A percentile compares a stretch with the other conserved stretches of the same genome.
phyloP scores from a whole-genome alignment of 2,329 filamentous ascomycete genomes.

The Fusarium nurragi region DNA sequence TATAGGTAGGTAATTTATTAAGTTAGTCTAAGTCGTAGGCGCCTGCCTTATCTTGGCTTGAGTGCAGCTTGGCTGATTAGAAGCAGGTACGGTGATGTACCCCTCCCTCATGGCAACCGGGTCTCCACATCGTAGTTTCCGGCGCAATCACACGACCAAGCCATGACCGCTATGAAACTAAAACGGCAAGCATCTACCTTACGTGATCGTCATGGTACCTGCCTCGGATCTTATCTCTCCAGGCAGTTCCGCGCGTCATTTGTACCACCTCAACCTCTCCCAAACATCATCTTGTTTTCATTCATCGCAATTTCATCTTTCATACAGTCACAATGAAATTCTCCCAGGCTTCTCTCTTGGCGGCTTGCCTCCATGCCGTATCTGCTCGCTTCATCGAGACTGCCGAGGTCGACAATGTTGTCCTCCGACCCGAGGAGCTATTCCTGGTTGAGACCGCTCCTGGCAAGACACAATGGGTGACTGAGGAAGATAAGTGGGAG shows the following conservation, averaged over 20 bases:
- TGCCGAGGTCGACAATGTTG: slow-evolving; percentile 60
- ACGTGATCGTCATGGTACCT: slow-evolving; percentile 40
- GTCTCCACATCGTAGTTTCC: slow-evolving; percentile 33
- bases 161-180: slow-evolving; percentile 24
- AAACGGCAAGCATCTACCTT: slow-evolving; percentile 36
- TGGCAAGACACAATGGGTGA: slow-evolving; percentile 85
- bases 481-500: slow-evolving; percentile 95
- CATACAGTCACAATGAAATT: slow-evolving; percentile 58
- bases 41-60: background rate
- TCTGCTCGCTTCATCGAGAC: slow-evolving; percentile 66
- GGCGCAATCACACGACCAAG: slow-evolving; percentile 33
- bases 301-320: slow-evolving; percentile 1
- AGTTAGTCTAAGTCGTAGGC: no score
- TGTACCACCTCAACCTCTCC: slow-evolving; percentile 22
- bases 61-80: background rate
- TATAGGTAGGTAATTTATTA: no score
- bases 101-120: slow-evolving; percentile 28
- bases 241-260: slow-evolving; percentile 19
- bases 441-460: slow-evolving; percentile 87
- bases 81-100: slow-evolving; percentile 9
- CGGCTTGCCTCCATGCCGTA: slow-evolving; percentile 63
- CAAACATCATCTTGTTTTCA: slow-evolving; percentile 11
- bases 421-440: slow-evolving; percentile 53
- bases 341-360: slow-evolving; percentile 61
- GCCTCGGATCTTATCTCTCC: slow-evolving; percentile 21